Evolutionary conservation across 140 eudicot genomes (phyloP), one percentile per base, ranked within the genome.

Genomic region (Ambrosia hybrid): DNA sequence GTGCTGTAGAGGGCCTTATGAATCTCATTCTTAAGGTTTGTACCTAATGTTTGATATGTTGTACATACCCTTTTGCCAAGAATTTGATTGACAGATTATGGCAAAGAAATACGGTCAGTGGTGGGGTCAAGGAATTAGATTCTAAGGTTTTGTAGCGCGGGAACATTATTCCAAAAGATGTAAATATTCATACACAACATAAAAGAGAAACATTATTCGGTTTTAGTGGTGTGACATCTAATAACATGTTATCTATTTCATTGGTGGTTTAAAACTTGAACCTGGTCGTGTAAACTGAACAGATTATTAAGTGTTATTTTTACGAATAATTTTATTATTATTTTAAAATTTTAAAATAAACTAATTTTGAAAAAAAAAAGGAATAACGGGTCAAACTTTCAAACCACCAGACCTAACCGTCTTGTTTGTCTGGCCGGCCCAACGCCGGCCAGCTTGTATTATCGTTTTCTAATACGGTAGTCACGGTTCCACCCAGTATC

Each of bases 41-140:
- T 77, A 71, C 67, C 66, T 69, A 60, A 41, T 17, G 64, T 45
- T 77, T 41, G 76, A 12, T 61, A 38, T 67, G 72, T 60, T 69
- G 76, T 77, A 62, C 62, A 12, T 16, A 45, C 15, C 14, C 65
- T 51, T 70, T 14, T 14, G 56, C 38, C 57, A 57, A 48, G 56
- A 51, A 62, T 70, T 38, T 52, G 46, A 63, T 70, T 15, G 73
- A 79, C 69, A 73, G 39, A 77, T 70, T 61, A 67, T 78, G 65
- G 74, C 64, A 21, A 34, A 17, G 26, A 43, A 53, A 37, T 64
- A 61, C 43, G 55, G 66, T 77, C 65, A 12, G 26, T 58, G 45
- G 80, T 57, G 48, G 51, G 57, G 70, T 38, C 37, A 65, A 78
- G 77, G 82, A 78, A 78, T 78, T 37, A 2, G 83, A 73, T 72